Evolutionary conservation across 202 grass and related monocot species (phyloP).

Genomic region (Carex arenaria): DNA sequence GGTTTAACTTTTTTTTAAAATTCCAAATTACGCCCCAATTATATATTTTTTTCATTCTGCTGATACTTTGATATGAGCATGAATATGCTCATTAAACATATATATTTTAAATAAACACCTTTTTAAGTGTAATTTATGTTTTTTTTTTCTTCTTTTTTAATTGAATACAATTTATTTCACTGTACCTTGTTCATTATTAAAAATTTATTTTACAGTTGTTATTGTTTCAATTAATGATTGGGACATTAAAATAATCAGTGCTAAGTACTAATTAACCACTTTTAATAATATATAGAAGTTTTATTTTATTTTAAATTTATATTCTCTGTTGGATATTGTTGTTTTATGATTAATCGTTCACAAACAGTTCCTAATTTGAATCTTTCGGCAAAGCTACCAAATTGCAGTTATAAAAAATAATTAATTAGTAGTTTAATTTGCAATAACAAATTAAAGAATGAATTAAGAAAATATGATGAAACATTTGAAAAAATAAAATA

Average conservation of each 20-base stretch:
- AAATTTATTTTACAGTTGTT: not conserved
- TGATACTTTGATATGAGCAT: too few species aligned
- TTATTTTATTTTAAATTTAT: too few species aligned
- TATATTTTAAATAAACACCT: too few species aligned
- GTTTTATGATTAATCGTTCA: too few species aligned
- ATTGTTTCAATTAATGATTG: not conserved
- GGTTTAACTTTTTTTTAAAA: too few species aligned
- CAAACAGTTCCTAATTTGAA: not conserved
- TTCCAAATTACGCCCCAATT: not conserved
- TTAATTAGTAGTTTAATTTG: not conserved
- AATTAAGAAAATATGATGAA: not conserved
- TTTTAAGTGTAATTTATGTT: not conserved
- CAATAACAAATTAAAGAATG: not conserved
- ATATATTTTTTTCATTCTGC: too few species aligned
- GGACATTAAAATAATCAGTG: not conserved
- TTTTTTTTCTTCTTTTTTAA: not conserved
- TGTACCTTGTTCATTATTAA: too few species aligned
- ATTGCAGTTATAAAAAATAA: not conserved
- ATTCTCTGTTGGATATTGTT: too few species aligned
- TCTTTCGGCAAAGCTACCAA: not conserved
- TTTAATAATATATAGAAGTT: not conserved
- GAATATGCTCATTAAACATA: too few species aligned
- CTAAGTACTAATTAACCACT: not conserved
- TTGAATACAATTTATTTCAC: not conserved
- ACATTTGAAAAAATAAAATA: too few species aligned